Conservation (phyloP, 148 eudicot species). For the Rhododendron ferrugineum region DNA sequence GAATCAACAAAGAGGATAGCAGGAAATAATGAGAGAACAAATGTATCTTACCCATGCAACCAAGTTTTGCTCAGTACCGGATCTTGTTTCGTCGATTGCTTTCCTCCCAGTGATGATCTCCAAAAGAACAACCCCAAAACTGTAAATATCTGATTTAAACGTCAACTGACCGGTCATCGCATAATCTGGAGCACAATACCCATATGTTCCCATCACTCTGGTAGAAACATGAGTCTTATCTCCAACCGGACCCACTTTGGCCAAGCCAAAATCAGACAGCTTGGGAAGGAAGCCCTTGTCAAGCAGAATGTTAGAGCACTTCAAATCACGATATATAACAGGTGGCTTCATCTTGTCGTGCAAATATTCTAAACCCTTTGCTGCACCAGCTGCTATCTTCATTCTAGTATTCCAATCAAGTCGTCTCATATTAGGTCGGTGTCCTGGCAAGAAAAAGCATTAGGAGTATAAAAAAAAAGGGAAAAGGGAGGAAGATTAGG, state of each 20-base stretch:
- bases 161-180: conserved; percentile 93
- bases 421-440: conserved; percentile 22
- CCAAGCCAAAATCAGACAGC: conserved; percentile 82
- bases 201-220: conserved; percentile 87
- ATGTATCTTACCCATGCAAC: conserved; percentile 69
- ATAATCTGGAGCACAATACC: conserved; percentile 86
- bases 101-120: conserved; percentile 78
- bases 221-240: conserved; percentile 81
- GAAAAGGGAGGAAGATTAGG: not conserved
- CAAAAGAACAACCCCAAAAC: conserved; percentile 80
- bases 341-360: conserved; percentile 78
- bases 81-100: conserved; percentile 43
- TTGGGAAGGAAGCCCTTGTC: conserved; percentile 65
- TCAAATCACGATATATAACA: conserved; percentile 81
- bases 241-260: conserved; percentile 79
- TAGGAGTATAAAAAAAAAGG: not conserved
- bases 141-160: conserved; percentile 75
- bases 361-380: conserved; percentile 77
- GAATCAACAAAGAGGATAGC: conserved; percentile 7
- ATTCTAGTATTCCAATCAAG: conserved; percentile 85
- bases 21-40: not conserved
- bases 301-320: conserved; percentile 78
- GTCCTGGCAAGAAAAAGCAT: conserved; percentile 22
- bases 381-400: conserved; percentile 93
- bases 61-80: conserved; percentile 50